phyloP scores from a whole-genome alignment of 345 rosid species.

The Cardiospermum halicacabum region DNA sequence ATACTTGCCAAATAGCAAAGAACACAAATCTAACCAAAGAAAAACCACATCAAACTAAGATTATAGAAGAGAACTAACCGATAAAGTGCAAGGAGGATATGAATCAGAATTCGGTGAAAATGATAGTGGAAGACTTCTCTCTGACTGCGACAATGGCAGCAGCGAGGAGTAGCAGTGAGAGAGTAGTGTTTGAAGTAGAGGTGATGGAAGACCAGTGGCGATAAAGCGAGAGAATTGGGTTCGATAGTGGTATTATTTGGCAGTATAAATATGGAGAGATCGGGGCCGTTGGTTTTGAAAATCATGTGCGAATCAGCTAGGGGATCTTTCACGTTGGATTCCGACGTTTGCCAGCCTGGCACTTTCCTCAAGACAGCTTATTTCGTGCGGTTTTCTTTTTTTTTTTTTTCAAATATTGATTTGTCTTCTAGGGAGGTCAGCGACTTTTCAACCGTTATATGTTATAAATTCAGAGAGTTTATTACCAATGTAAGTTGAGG shows the following conservation, averaged over 20 bases:
- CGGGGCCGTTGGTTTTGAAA: conserved; percentile 26
- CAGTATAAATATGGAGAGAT: conserved; percentile 9
- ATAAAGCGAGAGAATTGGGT: not conserved
- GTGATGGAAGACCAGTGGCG: not conserved
- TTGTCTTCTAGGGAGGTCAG: too few species aligned
- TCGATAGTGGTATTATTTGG: not conserved
- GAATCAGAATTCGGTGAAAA: not conserved
- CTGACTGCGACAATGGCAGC: not conserved
- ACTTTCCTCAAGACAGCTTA: conserved; percentile 15
- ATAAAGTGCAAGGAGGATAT: conserved; percentile 26
- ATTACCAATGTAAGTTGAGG: too few species aligned
- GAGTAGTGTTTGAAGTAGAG: too few species aligned
- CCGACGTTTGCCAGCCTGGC: conserved; percentile 33
- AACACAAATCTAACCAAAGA: not conserved
- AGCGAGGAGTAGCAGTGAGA: not conserved
- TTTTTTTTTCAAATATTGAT: too few species aligned
- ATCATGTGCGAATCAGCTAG: conserved; percentile 12
- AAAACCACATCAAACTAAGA: not conserved
- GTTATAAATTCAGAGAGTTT: too few species aligned
- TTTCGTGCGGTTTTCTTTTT: too few species aligned
- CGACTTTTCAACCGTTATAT: too few species aligned
- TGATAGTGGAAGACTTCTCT: not conserved
- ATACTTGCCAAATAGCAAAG: not conserved
- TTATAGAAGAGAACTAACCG: conserved; percentile 5
- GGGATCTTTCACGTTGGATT: conserved; percentile 26